Percentiles rank a stretch among this genome's conserved stretches.
Evolutionary conservation across 2,329 filamentous ascomycete species (phyloP).

Genomic region (Pestalotiopsis sp.): DNA sequence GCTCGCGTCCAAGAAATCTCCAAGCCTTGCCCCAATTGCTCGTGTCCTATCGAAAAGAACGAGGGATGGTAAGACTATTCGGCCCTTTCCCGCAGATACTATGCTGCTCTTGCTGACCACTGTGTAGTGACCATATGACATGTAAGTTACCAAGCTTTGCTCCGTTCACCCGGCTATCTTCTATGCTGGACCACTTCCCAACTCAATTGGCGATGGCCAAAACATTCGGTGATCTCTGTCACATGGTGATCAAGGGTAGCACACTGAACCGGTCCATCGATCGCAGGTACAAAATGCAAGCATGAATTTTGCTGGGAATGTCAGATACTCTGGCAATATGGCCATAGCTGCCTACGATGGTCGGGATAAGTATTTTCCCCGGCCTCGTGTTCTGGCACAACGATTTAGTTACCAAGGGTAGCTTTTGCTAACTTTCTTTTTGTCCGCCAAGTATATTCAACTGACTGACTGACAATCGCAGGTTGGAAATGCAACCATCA

Average conservation of each 20-base stretch:
- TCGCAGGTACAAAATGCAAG: conserved; percentile 14
- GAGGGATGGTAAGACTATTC: conserved; percentile 20
- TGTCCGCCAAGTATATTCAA: background rate
- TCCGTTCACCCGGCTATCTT: background rate
- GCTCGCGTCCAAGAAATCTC: conserved; percentile 17
- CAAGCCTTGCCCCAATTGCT: conserved; percentile 20
- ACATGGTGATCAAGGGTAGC: no score
- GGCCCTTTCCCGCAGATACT: background rate
- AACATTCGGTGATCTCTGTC: no score
- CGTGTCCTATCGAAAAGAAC: conserved; percentile 22
- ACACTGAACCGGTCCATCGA: background rate
- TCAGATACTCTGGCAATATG: background rate
- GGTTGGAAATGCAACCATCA: background rate
- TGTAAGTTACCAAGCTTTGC: conserved; percentile 16
- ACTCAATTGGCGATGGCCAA: background rate
- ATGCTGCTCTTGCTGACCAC: background rate
- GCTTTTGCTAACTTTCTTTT: background rate
- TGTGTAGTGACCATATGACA: conserved; percentile 22
- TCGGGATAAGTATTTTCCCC: background rate
- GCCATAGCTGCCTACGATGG: background rate
- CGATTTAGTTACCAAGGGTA: background rate
- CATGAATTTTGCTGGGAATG: conserved; percentile 22
- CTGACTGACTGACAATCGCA: background rate
- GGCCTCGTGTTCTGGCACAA: background rate
- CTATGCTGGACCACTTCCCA: background rate